phyloP scores from a whole-genome alignment of 2,329 filamentous ascomycete species.

The Diaporthe eres region DNA sequence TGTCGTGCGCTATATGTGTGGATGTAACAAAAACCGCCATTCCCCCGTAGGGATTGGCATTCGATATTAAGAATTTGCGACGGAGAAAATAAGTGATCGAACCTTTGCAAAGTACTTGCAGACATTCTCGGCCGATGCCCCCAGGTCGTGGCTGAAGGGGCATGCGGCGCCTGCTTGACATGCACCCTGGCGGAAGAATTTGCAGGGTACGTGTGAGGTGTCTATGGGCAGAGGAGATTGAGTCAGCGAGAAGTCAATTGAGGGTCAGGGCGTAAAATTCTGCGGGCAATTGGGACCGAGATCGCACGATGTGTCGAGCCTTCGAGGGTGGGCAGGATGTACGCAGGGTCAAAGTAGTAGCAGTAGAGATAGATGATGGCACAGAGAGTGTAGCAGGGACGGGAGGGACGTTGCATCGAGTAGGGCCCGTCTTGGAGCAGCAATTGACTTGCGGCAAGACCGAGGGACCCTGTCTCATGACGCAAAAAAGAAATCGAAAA shows the following conservation, averaged over 20 bases:
- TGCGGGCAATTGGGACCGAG: constrained; percentile 1
- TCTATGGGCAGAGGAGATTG: constrained; percentile 66
- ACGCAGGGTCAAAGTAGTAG: neutral
- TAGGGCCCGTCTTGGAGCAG: constrained; percentile 9
- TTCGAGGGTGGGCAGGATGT: neutral
- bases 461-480: neutral
- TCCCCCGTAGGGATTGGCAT: neutral
- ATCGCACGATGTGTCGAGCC: neutral
- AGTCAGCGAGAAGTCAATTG: constrained; percentile 38
- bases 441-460: neutral
- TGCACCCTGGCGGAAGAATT: constrained; percentile 97
- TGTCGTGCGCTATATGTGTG: constrained; percentile 9
- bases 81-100: constrained; percentile 46
- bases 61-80: neutral
- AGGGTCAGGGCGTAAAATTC: constrained; percentile 1
- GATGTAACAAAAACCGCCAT: neutral
- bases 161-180: constrained; percentile 97
- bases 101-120: constrained; percentile 99
- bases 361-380: neutral
- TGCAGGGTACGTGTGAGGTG: constrained; percentile 97
- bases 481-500: neutral
- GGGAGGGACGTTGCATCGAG: constrained; percentile 10
- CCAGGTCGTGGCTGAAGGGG: constrained; percentile 95
- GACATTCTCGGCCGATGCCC: constrained; percentile 85
- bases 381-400: neutral